A percentile compares a stretch with the other conserved stretches of the same genome.
phyloP scores from a whole-genome alignment of 1,139 yeast species.

The Trichomonascaceae sp. region DNA sequence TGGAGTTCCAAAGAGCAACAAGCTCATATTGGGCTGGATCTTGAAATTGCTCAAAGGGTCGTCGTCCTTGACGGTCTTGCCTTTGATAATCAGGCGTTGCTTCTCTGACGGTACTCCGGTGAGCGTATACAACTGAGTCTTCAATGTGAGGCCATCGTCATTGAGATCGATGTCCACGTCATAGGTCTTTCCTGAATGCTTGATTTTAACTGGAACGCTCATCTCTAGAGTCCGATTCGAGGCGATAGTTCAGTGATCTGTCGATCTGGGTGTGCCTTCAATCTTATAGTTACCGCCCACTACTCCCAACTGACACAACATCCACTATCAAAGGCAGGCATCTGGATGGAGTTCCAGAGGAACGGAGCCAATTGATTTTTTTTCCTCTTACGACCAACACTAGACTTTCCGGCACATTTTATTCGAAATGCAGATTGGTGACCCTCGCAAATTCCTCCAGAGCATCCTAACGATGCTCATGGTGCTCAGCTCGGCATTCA shows the following conservation, averaged over 20 bases:
- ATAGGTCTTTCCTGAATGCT: conserved; percentile 76
- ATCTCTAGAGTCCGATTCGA: no score
- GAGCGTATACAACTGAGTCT: conserved; percentile 51
- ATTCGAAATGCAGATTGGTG: no score
- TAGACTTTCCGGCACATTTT: no score
- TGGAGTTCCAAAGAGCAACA: conserved; percentile 91
- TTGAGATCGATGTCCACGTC: conserved; percentile 46
- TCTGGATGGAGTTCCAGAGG: no score
- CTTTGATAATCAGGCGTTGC: conserved; percentile 81
- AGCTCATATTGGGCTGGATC: conserved; percentile 50
- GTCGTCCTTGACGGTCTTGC: conserved; percentile 75
- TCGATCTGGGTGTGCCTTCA: no score
- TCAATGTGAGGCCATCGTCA: conserved; percentile 49
- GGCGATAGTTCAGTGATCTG: no score
- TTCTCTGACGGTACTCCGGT: conserved; percentile 79
- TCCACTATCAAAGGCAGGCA: no score
- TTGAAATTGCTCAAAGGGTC: conserved; percentile 36
- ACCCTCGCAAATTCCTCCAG: conserved; percentile 27
- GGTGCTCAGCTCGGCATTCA: conserved; percentile 78
- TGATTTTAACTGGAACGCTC: conserved; percentile 36
- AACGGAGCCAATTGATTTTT: no score
- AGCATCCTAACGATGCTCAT: conserved; percentile 61
- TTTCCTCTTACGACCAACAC: no score
- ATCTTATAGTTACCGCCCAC: no score
- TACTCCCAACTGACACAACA: no score